Percentiles rank a stretch among this genome's conserved stretches.
phyloP scores from a whole-genome alignment of 805 yeast species.

The Wickerhamiella allomyrinae region DNA sequence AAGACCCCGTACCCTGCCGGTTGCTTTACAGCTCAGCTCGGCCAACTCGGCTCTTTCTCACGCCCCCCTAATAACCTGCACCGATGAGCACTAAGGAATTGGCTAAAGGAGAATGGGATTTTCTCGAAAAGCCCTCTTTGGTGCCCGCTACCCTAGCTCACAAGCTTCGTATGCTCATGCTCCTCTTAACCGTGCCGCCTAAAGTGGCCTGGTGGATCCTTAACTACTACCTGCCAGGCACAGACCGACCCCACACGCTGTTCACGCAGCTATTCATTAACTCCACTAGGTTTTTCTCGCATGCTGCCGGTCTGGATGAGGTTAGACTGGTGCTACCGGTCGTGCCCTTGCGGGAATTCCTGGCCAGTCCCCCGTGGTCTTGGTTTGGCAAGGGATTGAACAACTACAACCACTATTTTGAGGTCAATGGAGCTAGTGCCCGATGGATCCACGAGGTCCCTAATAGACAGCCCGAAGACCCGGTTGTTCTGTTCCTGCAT shows the following conservation, averaged over 20 bases:
- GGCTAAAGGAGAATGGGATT: not conserved
- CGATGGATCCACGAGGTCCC: conserved; percentile 18
- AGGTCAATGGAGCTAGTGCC: conserved; percentile 10
- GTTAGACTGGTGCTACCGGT: not conserved
- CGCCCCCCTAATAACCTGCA: no score
- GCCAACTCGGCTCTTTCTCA: no score
- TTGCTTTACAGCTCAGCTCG: no score
- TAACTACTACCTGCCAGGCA: not conserved
- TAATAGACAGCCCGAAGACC: conserved; percentile 15
- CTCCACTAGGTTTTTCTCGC: not conserved
- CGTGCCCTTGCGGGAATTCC: not conserved
- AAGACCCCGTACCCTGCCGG: no score
- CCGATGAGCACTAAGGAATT: not conserved
- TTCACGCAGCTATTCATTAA: not conserved
- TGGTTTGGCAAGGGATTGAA: conserved; percentile 3
- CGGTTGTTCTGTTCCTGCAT: conserved; percentile 18
- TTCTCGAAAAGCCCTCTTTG: not conserved
- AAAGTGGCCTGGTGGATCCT: not conserved
- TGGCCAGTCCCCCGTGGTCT: not conserved
- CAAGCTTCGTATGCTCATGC: not conserved
- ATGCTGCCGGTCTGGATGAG: not conserved
- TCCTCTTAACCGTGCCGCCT: not conserved
- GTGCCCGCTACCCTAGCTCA: not conserved
- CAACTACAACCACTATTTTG: conserved; percentile 10
- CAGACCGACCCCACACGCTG: not conserved